Conservation (phyloP, 805 yeast species). For the Lipomyces chichibuensis region DNA sequence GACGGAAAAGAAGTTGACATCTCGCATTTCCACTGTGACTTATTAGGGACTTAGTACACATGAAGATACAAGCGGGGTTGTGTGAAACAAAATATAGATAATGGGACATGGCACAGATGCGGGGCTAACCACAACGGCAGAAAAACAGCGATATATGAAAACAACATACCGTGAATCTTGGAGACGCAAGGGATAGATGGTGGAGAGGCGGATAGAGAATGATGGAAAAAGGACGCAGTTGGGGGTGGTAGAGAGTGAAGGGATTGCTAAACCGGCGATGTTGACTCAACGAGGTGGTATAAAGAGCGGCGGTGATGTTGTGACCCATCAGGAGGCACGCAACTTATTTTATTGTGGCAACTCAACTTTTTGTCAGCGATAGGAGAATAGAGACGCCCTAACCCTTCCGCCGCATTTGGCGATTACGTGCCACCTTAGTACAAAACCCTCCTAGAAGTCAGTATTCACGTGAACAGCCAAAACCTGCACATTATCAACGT, state of each 20-base stretch:
- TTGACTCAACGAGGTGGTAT: not conserved
- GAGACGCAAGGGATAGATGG: not conserved
- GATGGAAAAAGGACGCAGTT: not conserved
- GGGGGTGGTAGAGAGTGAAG: not conserved
- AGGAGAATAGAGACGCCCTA: not conserved
- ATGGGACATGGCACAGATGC: not conserved
- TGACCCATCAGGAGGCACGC: not conserved
- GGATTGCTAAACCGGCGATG: not conserved
- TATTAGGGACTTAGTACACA: no score
- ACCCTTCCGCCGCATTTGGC: not conserved
- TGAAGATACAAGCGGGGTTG: not conserved
- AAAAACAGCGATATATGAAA: not conserved
- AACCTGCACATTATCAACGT: not conserved
- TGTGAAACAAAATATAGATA: not conserved
- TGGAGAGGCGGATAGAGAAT: not conserved
- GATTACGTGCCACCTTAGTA: not conserved
- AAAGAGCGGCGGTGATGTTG: not conserved
- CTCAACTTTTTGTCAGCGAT: not conserved
- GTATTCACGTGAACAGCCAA: not conserved
- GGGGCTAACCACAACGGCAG: not conserved
- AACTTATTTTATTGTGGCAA: not conserved
- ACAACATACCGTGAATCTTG: not conserved
- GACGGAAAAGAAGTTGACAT: conserved; percentile 80
- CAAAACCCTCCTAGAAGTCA: not conserved
- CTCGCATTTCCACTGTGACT: conserved; percentile 63